Evolutionary conservation across 345 rosid species (phyloP), one percentile per base, ranked within the genome.

Genomic region (Excoecaria agallocha): DNA sequence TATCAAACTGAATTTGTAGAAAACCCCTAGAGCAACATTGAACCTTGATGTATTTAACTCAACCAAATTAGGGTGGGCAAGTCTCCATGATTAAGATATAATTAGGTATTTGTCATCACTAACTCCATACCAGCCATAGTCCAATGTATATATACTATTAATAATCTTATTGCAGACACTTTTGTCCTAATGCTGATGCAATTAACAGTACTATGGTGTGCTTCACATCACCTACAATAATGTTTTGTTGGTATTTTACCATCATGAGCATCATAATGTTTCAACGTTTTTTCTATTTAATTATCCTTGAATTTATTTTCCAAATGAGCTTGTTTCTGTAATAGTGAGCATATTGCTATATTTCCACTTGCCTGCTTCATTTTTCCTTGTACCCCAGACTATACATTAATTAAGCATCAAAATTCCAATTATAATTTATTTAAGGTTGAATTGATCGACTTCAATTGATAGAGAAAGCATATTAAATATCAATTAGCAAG

Each of bases 51-150:
- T n/a, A 17, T 55, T 2, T 5, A 15, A 3, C 20, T 56, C 20
- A 56, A 20, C 61, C 61, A 5, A 1, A n/a, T n/a, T 60, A 25
- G 37, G n/a, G n/a, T n/a, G n/a, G n/a, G 55, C n/a, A 71, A 13
- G 16, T 41, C 8, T 59, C 67, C 57, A 57, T 71, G 17, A 12
- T 68, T 60, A 52, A n/a, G 61, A 66, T 43, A 7, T 0, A 38
- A 69, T 61, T 62, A 80, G 72, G 71, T 41, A 43, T 37, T 55
- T 25, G 55, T n/a, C 77, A 25, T 43, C 15, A 16, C 39, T 13
- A 35, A 12, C 30, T 15, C 24, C 19, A n/a, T 22, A 41, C 54
- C 59, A 38, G 24, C 7, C 30, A 19, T 11, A 16, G 57, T 35
- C 60, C 25, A 30, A 19, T 69, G 9, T 3, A 30, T 30, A n/a